Evolutionary conservation across 148 eudicot genomes (phyloP).

Genomic region (Nepenthes gracilis): DNA sequence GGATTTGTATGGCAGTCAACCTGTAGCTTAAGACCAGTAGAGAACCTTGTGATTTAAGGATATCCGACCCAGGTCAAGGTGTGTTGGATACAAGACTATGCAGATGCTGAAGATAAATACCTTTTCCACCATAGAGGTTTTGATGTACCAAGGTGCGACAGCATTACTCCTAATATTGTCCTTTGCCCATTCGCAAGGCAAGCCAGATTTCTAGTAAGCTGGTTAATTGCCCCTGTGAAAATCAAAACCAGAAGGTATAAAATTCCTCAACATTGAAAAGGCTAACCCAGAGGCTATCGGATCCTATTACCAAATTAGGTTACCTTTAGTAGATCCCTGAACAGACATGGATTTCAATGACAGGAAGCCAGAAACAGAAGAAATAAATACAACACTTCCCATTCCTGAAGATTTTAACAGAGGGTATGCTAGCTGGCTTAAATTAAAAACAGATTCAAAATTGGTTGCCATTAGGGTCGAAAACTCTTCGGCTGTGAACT

Average conservation of each 20-base stretch:
- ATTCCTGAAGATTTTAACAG: conserved; percentile 44
- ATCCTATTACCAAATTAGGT: not conserved
- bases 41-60: not conserved
- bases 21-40: not conserved
- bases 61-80: not conserved
- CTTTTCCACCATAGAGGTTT: conserved; percentile 38
- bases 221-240: conserved; percentile 58
- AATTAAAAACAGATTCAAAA: conserved; percentile 58
- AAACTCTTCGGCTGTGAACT: conserved; percentile 46
- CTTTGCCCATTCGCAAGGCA: conserved; percentile 46
- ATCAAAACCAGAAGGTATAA: not conserved
- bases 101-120: conserved; percentile 6
- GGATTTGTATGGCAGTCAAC: too few relatives aligned
- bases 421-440: conserved; percentile 63
- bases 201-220: conserved; percentile 49
- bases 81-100: not conserved
- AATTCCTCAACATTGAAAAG: not conserved
- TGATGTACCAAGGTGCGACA: conserved; percentile 43
- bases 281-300: not conserved
- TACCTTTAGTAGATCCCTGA: conserved; percentile 28
- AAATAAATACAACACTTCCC: conserved; percentile 53
- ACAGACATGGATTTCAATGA: conserved; percentile 8
- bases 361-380: conserved; percentile 63
- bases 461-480: conserved; percentile 43
- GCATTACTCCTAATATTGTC: conserved; percentile 42